These are phyloP conservation scores for Fagus crenata DNA, from an alignment of 306 rosid genomes.

Conservation along the genomic window DNA sequence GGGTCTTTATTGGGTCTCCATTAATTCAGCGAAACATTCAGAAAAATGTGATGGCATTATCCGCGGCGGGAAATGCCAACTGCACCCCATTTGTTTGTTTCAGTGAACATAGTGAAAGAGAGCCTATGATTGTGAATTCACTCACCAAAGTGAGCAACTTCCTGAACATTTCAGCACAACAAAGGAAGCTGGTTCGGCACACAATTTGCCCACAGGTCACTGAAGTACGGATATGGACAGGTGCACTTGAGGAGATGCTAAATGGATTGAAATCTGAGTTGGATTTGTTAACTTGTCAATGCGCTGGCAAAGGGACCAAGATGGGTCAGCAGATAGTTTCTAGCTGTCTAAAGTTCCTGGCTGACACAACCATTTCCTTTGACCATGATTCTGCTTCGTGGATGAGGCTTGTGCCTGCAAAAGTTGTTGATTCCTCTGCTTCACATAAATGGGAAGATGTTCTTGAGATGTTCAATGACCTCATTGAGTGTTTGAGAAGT, in stretches of 20 bases:
- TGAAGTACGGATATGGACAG: conserved; percentile 67
- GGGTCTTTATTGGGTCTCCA: conserved; percentile 64
- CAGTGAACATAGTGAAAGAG: conserved; percentile 59
- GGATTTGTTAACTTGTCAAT: conserved; percentile 38
- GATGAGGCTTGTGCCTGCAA: conserved; percentile 67
- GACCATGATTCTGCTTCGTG: conserved; percentile 65
- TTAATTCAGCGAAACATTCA: conserved; percentile 42
- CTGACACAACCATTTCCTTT: conserved; percentile 32
- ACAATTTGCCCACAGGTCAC: conserved; percentile 64
- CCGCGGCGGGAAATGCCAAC: conserved; percentile 12
- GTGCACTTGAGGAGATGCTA: conserved; percentile 58
- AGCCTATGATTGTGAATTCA: conserved; percentile 57
- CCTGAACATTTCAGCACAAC: conserved; percentile 70
- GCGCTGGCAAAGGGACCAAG: conserved; percentile 39
- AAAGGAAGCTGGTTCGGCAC: conserved; percentile 67
- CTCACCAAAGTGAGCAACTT: conserved; percentile 62
- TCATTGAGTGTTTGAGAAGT: conserved; percentile 46
- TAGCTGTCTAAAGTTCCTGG: conserved; percentile 61
- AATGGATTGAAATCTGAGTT: conserved; percentile 57
- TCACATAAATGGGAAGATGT: conserved; percentile 82
- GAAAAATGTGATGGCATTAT: conserved; percentile 26
- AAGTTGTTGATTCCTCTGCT: conserved; percentile 32
- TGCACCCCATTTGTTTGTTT: conserved; percentile 46
- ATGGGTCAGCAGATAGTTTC: conserved; percentile 70
- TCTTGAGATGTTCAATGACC: conserved; percentile 76